phyloP scores from a whole-genome alignment of 2,329 filamentous ascomycete genomes.

The Fusarium sp. region DNA sequence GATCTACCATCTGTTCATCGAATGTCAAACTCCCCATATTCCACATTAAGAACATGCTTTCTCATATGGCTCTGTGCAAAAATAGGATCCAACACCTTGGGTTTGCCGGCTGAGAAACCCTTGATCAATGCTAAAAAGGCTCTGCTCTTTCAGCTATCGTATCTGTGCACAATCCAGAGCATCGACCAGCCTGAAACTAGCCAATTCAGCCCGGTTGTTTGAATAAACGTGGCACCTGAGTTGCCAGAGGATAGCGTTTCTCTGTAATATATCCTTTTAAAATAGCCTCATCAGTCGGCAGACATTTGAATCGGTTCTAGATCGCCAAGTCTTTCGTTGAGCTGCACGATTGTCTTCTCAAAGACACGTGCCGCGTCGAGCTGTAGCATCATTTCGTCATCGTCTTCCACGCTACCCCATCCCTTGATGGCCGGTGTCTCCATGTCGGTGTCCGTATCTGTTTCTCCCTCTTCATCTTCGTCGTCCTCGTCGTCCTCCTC shows the following conservation, averaged over 20 bases:
- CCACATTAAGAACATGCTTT: neutral
- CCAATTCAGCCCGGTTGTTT: neutral
- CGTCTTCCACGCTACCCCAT: constrained; percentile 55
- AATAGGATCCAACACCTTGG: constrained; percentile 1
- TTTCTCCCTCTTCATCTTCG: constrained; percentile 50
- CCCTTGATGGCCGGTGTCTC: constrained; percentile 43
- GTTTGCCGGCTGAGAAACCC: constrained; percentile 13
- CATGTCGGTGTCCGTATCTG: constrained; percentile 48
- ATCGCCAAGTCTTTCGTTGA: constrained; percentile 73
- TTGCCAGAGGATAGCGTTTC: neutral
- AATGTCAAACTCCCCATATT: neutral
- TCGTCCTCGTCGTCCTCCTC: constrained; percentile 52
- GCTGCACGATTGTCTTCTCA: constrained; percentile 79
- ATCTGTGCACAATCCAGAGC: constrained; percentile 8
- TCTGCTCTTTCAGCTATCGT: neutral
- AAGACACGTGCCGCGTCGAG: constrained; percentile 83
- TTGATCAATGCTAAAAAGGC: constrained; percentile 12
- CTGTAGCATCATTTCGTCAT: constrained; percentile 65
- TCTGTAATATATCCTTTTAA: neutral
- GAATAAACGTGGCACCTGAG: neutral
- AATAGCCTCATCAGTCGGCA: constrained; percentile 36
- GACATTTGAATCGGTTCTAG: constrained; percentile 38
- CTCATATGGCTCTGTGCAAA: neutral
- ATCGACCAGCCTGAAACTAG: constrained; percentile 10
- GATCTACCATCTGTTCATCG: constrained; percentile 9